Conservation (phyloP, 2,329 filamentous ascomycete species). For the Penicillium decumbens region DNA sequence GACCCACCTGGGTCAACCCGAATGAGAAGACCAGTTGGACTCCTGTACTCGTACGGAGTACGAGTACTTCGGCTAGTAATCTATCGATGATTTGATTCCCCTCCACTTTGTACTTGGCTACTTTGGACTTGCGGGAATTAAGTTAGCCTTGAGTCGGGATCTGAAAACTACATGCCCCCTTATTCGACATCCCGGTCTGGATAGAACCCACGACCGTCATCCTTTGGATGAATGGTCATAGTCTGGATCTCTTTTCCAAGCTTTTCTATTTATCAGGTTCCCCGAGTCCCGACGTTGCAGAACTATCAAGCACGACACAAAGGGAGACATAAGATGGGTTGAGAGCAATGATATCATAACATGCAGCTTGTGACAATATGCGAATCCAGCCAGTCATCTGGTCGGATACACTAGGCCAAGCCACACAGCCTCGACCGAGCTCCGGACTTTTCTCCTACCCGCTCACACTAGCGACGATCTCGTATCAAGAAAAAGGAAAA, state of each 20-base stretch:
- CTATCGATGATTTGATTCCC: background rate
- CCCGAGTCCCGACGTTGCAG: background rate
- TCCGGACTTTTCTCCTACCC: conserved; percentile 6
- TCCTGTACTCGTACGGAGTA: background rate
- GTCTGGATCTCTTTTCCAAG: background rate
- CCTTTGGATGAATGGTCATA: background rate
- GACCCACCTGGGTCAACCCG: conserved; percentile 1
- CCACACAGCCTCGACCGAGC: conserved; percentile 12
- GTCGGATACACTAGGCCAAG: conserved; percentile 1
- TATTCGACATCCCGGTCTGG: background rate
- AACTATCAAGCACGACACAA: background rate
- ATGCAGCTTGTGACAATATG: background rate
- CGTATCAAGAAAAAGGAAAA: background rate
- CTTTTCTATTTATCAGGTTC: background rate
- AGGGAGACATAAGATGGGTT: background rate
- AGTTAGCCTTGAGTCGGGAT: conserved; percentile 14
- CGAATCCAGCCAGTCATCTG: background rate
- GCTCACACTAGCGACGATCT: conserved; percentile 5
- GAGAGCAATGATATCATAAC: conserved; percentile 1
- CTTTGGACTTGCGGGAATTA: conserved; percentile 6
- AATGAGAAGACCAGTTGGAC: background rate
- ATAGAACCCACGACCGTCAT: no score
- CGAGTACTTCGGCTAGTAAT: background rate
- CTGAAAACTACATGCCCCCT: conserved; percentile 15
- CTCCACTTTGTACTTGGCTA: background rate